Percentiles rank a stretch among this genome's conserved stretches.
These are phyloP conservation scores for Backusella parvicylindrica DNA, from an alignment of 192 early-diverging fungal genomes.

Conservation along the genomic window DNA sequence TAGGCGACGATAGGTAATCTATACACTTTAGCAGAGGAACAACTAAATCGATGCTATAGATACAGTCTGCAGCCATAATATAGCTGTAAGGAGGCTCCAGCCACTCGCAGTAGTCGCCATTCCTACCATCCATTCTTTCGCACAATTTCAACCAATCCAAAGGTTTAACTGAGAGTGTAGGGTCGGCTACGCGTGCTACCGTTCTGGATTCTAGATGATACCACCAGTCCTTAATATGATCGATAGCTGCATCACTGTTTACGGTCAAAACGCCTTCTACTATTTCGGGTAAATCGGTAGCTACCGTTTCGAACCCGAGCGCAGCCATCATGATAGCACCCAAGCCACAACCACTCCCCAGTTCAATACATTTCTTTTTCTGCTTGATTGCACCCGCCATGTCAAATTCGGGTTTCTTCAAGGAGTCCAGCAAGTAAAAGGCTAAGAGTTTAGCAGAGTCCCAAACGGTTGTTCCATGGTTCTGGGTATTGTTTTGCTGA, in stretches of 20 bases:
- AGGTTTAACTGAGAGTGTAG: conserved; percentile 1
- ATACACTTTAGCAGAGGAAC: conserved; percentile 25
- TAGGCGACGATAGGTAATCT: neutral
- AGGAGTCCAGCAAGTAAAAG: conserved; percentile 13
- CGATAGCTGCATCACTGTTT: conserved; percentile 11
- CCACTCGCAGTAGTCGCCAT: neutral
- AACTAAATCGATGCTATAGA: conserved; percentile 27
- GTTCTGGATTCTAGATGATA: conserved; percentile 1
- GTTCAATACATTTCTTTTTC: conserved; percentile 26
- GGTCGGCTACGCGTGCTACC: neutral
- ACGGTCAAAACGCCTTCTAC: conserved; percentile 15
- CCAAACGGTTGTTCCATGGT: conserved; percentile 38
- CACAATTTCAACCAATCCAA: conserved; percentile 29
- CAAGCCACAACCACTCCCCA: conserved; percentile 36
- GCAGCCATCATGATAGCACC: conserved; percentile 28
- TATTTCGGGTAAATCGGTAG: conserved; percentile 30
- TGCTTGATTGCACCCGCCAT: neutral
- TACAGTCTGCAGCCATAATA: conserved; percentile 33
- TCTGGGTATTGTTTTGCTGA: conserved; percentile 27
- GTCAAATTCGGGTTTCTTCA: conserved; percentile 8
- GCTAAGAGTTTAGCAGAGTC: conserved; percentile 21
- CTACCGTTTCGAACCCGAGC: conserved; percentile 18
- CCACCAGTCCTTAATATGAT: conserved; percentile 20
- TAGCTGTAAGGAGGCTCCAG: conserved; percentile 23
- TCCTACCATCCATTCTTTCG: neutral